Evolutionary conservation across 805 yeast genomes (phyloP), one percentile per base, ranked within the genome.

Genomic region (Saturnispora saitoi): DNA sequence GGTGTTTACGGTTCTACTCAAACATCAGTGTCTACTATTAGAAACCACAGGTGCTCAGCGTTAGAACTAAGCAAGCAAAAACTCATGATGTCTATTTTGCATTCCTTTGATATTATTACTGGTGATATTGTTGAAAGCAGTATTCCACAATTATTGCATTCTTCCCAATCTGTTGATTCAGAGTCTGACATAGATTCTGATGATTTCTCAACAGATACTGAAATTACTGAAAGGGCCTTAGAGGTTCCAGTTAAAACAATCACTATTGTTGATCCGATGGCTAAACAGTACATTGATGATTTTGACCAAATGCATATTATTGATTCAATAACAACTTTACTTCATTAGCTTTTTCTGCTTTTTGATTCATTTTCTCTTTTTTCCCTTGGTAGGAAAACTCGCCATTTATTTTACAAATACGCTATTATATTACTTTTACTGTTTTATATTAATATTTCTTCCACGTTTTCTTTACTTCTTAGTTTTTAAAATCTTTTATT

Each of bases 101-200:
- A 30, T 14, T 12, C 44, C 17, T 19, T 42, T 11, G 36, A 30
- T 19, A 31, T 42, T 8, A 28, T 42, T 42, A 17, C 14, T 11
- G 43, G 43, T 17, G 51, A n/a, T 48, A 50, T 12, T 50, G 43
- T 36, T 9, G 15, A 15, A 9, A 7, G 22, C 14, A 20, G 17
- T 17, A 34, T 34, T n/a, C 38, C 38, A 15, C 20, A 17, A 14
- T 34, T 34, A 11, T 17, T 17, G 38, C 36, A n/a, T 17, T 32
- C 36, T n/a, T 32, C 36, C 4, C 38, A 34, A 1, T 34, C 38
- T 17, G 4, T 19, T 15, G 42, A 43, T 26, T 12, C 11, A n/a
- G 32, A 28, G 12, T 28, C 42, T 10, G 42, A 34, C 14, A 17
- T 34, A 15, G 38, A 34, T 7, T 34, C 38, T 2, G 38, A 34